phyloP scores from a whole-genome alignment of 345 rosid species.

The Pelargonium nanum region DNA sequence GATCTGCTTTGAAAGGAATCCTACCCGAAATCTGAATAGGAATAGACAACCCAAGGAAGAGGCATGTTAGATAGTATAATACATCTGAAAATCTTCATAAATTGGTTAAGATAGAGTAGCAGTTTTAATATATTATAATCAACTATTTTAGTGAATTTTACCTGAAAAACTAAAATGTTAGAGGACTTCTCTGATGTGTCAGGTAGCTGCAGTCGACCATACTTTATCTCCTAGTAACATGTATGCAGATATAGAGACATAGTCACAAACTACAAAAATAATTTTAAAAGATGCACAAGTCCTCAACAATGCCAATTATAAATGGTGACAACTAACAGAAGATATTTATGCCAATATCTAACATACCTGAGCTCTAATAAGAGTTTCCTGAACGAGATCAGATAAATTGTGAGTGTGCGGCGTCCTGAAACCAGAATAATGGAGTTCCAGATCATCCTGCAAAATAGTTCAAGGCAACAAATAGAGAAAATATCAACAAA shows the following conservation, averaged over 20 bases:
- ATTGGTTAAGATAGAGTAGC: constrained; percentile 7
- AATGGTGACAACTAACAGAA: not conserved
- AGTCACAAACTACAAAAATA: constrained; percentile 9
- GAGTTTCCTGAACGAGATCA: constrained; percentile 58
- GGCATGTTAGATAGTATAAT: not conserved
- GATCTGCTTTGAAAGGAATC: constrained; percentile 54
- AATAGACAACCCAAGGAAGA: constrained; percentile 11
- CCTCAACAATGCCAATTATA: not conserved
- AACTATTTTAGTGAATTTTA: constrained; percentile 9
- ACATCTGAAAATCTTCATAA: not conserved
- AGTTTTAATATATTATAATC: not conserved
- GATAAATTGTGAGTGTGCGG: constrained; percentile 77
- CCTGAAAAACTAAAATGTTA: constrained; percentile 76
- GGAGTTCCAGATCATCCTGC: constrained; percentile 53
- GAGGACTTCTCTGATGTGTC: constrained; percentile 49
- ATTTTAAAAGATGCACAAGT: constrained; percentile 7
- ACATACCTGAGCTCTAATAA: constrained; percentile 52
- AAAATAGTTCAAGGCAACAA: constrained; percentile 15
- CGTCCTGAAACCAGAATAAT: constrained; percentile 74
- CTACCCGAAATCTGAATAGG: constrained; percentile 51
- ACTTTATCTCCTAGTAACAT: constrained; percentile 33
- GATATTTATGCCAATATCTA: constrained; percentile 2
- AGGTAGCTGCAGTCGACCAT: constrained; percentile 49
- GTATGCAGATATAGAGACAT: constrained; percentile 6
- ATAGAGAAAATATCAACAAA: constrained; percentile 1